These are phyloP conservation scores for Stemphylium vesicarium DNA, from an alignment of 2,329 filamentous ascomycete species.

Conservation along the genomic window DNA sequence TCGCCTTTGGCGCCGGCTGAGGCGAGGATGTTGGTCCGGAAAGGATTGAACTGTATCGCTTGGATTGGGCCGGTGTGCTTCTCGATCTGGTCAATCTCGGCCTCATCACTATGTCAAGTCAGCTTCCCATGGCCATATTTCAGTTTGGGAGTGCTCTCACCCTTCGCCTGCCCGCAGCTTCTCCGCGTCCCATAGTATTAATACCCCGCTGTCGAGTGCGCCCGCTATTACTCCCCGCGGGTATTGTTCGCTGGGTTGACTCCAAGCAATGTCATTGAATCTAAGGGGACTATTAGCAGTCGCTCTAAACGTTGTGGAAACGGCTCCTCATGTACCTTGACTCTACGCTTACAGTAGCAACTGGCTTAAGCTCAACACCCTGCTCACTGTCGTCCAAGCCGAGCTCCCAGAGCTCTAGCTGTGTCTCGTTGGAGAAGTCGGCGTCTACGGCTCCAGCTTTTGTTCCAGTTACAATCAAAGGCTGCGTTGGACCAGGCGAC, in stretches of 20 bases:
- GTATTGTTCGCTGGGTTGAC: constrained; percentile 77
- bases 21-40: constrained; percentile 87
- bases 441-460: constrained; percentile 93
- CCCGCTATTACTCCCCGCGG: constrained; percentile 91
- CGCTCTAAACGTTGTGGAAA: background rate
- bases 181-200: constrained; percentile 92
- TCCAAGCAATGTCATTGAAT: constrained; percentile 98
- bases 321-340: constrained; percentile 69
- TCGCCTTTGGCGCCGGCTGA: constrained; percentile 95
- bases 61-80: constrained; percentile 95
- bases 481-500: constrained; percentile 80
- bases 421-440: constrained; percentile 97
- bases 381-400: constrained; percentile 77
- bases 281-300: constrained; percentile 56
- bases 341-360: constrained; percentile 83
- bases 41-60: constrained; percentile 93
- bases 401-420: constrained; percentile 95
- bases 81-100: constrained; percentile 82
- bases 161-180: constrained; percentile 62
- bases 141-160: constrained; percentile 49
- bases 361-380: constrained; percentile 82
- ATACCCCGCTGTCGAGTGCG: constrained; percentile 89
- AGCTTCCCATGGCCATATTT: constrained; percentile 53
- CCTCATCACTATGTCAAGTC: constrained; percentile 66
- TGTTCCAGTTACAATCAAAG: constrained; percentile 90